Evolutionary conservation across 2,329 filamentous ascomycete species (phyloP), one percentile per base, ranked within the genome.

Genomic region (Penicillium sp.): DNA sequence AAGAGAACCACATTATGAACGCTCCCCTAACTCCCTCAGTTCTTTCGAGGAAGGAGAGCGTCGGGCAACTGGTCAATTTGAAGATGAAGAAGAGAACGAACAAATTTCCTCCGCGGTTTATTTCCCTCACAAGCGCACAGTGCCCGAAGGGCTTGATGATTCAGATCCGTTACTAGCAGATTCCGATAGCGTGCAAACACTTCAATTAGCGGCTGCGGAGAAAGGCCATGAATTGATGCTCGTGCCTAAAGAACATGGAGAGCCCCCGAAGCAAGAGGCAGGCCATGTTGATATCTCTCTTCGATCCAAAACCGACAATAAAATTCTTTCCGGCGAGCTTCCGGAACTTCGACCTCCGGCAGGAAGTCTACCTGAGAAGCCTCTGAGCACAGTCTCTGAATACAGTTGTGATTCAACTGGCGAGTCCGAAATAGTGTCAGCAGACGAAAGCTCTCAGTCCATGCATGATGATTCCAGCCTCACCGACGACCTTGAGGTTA

Each of bases 41-140:
- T 62, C 62, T 7, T 50, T 63, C 23, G 60, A 65, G 43, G 52
- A 57, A 42, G 65, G 61, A 39, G 60, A 58, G 9, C 58, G 51
- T 39, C 58, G 58, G 28, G 58, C 53, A 24, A 61, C 62, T 7
- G 57, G 58, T 9, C 67, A 64, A 21, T 72, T 74, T 24, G 80
- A 80, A 31, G 79, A 83, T n/a, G 81, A 83, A 31, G 83, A 83
- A 5, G 82, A 84, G 52, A 76, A 77, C 50, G 84, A 86, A 65
- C 82, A 85, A 54, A 86, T 86, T 36, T 84, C 82, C 0, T 85
- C 83, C 26, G 84, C 84, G 12, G 74, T 84, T 31, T 86, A 86
- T 65, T 85, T 83, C 58, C 84, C 84, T 23, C 84, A 86, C 70
- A 79, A 83, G 58, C 79, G 81, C 21, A 59, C 66, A 12, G 61